These are phyloP conservation scores for Alternaria tenuissima DNA, from an alignment of 2,329 filamentous ascomycete species.

Conservation along the genomic window DNA sequence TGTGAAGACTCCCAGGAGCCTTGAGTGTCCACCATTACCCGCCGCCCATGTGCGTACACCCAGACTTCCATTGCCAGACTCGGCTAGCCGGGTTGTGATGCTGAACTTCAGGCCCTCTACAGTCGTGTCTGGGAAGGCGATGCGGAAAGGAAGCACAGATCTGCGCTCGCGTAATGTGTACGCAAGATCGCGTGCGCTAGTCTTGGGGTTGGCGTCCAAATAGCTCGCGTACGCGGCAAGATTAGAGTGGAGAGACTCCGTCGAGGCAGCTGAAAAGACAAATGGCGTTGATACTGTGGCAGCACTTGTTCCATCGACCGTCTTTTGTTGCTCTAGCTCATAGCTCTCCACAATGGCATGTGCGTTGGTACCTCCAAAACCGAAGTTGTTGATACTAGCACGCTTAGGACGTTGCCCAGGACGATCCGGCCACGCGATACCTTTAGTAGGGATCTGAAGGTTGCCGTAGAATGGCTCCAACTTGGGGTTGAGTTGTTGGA, in stretches of 20 bases:
- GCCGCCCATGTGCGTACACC: neutral
- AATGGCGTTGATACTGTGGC: neutral
- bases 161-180: constrained; percentile 3
- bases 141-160: neutral
- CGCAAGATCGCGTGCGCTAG: neutral
- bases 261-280: constrained; percentile 3
- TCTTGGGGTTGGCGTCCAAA: neutral
- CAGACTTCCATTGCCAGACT: neutral
- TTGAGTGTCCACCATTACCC: neutral
- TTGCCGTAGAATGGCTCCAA: constrained; percentile 34
- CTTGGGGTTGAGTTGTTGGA: constrained; percentile 42
- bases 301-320: no score
- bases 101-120: neutral
- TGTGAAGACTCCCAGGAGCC: constrained; percentile 13
- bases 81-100: neutral
- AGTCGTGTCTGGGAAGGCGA: neutral
- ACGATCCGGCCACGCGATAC: constrained; percentile 21
- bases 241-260: neutral
- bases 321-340: no score
- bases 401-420: constrained; percentile 9
- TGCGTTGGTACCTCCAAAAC: constrained; percentile 39
- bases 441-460: constrained; percentile 16
- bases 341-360: constrained; percentile 36
- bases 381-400: constrained; percentile 36
- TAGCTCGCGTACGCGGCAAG: neutral